Evolutionary conservation across 1,284 basidiomycete species (phyloP).

Genomic region (Heterobasidion irregulare): DNA sequence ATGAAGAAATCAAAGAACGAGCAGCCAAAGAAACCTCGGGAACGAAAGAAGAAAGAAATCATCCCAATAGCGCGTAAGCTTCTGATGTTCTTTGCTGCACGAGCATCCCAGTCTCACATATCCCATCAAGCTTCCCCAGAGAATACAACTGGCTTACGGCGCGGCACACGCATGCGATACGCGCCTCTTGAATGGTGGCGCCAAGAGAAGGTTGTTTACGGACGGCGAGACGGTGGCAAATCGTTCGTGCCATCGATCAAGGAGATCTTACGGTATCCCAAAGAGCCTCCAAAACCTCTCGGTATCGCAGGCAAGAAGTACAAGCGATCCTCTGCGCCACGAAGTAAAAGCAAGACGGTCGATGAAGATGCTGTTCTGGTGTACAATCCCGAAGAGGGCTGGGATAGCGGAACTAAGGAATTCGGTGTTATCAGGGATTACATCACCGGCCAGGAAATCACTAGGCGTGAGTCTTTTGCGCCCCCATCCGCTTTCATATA

Average conservation of each 20-base stretch:
- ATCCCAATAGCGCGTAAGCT: not conserved
- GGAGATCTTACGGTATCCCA: conserved; percentile 74
- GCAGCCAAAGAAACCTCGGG: conserved; percentile 16
- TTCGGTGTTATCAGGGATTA: conserved; percentile 69
- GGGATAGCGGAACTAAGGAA: conserved; percentile 77
- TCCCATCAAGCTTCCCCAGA: not conserved
- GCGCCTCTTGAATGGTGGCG: conserved; percentile 89
- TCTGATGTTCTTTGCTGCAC: not conserved
- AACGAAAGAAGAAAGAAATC: conserved; percentile 16
- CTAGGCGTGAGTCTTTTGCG: conserved; percentile 51
- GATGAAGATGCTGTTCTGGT: conserved; percentile 21
- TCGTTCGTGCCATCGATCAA: conserved; percentile 73
- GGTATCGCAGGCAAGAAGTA: conserved; percentile 29
- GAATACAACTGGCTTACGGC: conserved; percentile 58
- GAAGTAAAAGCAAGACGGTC: conserved; percentile 32
- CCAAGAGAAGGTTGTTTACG: conserved; percentile 84
- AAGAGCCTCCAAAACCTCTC: conserved; percentile 52
- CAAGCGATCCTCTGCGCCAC: conserved; percentile 32
- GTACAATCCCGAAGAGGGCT: conserved; percentile 70
- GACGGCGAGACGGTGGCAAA: conserved; percentile 42
- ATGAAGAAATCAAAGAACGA: conserved; percentile 19
- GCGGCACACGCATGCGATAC: conserved; percentile 65
- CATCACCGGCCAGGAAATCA: conserved; percentile 48
- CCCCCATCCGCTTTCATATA: not conserved
- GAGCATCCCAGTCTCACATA: not conserved